Conservation (phyloP, 805 yeast genomes). For the Spathaspora arborariae region DNA sequence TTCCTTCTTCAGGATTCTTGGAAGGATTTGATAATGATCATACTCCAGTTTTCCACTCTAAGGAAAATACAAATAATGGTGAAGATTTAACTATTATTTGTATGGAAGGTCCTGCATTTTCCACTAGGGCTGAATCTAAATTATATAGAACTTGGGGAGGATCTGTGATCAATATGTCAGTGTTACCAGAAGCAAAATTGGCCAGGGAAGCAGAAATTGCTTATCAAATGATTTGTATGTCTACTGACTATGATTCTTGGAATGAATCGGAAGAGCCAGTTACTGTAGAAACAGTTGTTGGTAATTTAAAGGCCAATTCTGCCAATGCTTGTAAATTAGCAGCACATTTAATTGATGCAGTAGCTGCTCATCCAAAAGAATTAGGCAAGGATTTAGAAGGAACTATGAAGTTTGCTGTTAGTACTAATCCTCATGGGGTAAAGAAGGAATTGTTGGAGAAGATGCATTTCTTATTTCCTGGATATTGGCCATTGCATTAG, state of each 20-base stretch:
- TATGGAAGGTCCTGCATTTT: slow-evolving; percentile 99
- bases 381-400: slow-evolving; percentile 73
- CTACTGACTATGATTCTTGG: slow-evolving; percentile 99
- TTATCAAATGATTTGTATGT: slow-evolving; percentile 98
- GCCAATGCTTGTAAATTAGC: slow-evolving; percentile 82
- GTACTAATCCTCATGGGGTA: slow-evolving; percentile 72
- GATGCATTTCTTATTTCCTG: slow-evolving; percentile 87
- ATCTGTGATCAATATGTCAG: slow-evolving; percentile 93
- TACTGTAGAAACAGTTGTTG: slow-evolving; percentile 95
- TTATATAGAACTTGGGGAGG: slow-evolving; percentile 89
- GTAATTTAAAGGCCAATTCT: slow-evolving; percentile 82
- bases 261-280: slow-evolving; percentile 93
- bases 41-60: slow-evolving; percentile 57
- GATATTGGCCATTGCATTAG: slow-evolving; percentile 55
- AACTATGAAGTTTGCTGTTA: slow-evolving; percentile 74
- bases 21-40: slow-evolving; percentile 46
- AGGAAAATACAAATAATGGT: slow-evolving; percentile 49
- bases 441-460: slow-evolving; percentile 69
- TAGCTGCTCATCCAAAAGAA: slow-evolving; percentile 53
- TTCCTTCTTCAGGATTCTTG: slow-evolving; percentile 45
- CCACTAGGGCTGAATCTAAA: slow-evolving; percentile 93
- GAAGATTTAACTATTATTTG: slow-evolving; percentile 84
- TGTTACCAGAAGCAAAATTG: slow-evolving; percentile 93
- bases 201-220: slow-evolving; percentile 97
- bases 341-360: slow-evolving; percentile 58